Evolutionary conservation across 371 early-diverging fungal genomes (phyloP).

Genomic region (Circinella umbellata): DNA sequence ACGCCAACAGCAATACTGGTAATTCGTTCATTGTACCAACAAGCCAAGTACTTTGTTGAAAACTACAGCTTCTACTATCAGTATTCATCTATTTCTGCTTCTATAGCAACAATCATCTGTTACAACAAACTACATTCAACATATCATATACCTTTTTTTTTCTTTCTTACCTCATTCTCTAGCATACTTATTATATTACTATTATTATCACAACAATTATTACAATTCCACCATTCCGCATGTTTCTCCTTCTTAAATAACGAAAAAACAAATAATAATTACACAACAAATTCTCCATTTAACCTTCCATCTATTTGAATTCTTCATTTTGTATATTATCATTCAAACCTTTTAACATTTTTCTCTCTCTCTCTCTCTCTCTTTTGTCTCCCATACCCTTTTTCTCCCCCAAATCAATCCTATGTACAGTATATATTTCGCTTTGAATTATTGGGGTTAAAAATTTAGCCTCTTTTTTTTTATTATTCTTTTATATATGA

Average conservation of each 20-base stretch:
- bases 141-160: too few relatives aligned
- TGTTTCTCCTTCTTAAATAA: too few relatives aligned
- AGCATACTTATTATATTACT: too few relatives aligned
- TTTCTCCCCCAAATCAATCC: too few relatives aligned
- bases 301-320: constrained; percentile 4
- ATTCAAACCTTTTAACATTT: not conserved
- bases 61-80: not conserved
- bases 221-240: too few relatives aligned
- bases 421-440: not conserved
- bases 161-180: too few relatives aligned
- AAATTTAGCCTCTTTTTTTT: not conserved
- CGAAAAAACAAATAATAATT: too few relatives aligned
- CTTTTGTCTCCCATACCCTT: too few relatives aligned
- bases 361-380: too few relatives aligned
- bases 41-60: constrained; percentile 3
- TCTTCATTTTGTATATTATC: constrained; percentile 12
- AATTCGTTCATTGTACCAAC: not conserved
- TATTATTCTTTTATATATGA: not conserved
- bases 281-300: not conserved
- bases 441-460: too few relatives aligned
- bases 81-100: not conserved
- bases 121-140: not conserved
- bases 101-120: not conserved
- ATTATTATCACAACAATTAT: too few relatives aligned
- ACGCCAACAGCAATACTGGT: not conserved